phyloP scores from a whole-genome alignment of 441 rosid genomes.

The Pelargonium australe region DNA sequence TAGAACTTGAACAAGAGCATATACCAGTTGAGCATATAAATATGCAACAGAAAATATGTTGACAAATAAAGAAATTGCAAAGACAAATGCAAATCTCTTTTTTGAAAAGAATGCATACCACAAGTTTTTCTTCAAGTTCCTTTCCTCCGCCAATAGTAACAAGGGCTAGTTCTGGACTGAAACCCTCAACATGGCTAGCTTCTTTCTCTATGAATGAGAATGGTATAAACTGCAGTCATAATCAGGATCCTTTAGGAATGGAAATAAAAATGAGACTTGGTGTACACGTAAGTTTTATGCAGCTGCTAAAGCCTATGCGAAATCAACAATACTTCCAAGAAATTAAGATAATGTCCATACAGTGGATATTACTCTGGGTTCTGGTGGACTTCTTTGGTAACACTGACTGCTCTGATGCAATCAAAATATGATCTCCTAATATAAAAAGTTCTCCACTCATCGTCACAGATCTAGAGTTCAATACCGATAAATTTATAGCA shows the following conservation, averaged over 20 bases:
- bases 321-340: not conserved
- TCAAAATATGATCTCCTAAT: not conserved
- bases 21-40: slow-evolving; percentile 10
- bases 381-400: not conserved
- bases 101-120: slow-evolving; percentile 40
- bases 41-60: slow-evolving; percentile 11
- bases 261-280: not conserved
- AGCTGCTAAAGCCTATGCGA: not conserved
- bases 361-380: not conserved
- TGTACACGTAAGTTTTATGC: not conserved
- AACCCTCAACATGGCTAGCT: slow-evolving; percentile 91
- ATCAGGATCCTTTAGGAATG: slow-evolving; percentile 8
- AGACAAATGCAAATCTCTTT: not conserved
- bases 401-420: not conserved
- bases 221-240: slow-evolving; percentile 65
- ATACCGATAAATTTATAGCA: not conserved
- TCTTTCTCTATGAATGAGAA: slow-evolving; percentile 95
- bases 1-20: slow-evolving; percentile 17
- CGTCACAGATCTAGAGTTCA: not conserved
- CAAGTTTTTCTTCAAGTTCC: slow-evolving; percentile 92
- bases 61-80: not conserved
- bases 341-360: not conserved
- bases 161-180: slow-evolving; percentile 83
- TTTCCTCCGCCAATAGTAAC: slow-evolving; percentile 88
- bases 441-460: not conserved